Evolutionary conservation across 139 green algal genomes (phyloP).

Genomic region (Tetradesmus lagerheimii): DNA sequence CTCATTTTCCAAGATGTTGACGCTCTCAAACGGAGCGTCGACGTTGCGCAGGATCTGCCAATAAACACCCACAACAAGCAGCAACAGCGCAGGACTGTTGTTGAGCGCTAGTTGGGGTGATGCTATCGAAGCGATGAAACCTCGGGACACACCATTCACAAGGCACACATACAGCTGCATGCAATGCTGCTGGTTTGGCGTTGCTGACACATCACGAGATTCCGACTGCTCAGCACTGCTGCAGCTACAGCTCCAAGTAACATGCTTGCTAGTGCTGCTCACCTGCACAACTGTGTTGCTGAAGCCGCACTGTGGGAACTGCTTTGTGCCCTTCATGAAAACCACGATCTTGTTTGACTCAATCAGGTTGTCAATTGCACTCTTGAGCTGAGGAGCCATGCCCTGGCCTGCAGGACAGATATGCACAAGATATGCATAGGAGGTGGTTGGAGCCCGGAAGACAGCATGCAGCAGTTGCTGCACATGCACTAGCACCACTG

Average conservation of each 20-base stretch:
- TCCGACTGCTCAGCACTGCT: not conserved
- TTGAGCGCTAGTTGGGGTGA: no score
- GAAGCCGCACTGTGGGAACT: slow-evolving; percentile 97
- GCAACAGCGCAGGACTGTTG: not conserved
- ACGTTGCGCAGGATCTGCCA: slow-evolving; percentile 87
- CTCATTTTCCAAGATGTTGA: slow-evolving; percentile 97
- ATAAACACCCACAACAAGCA: not conserved
- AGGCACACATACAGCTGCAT: not conserved
- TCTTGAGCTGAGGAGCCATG: slow-evolving; percentile 76
- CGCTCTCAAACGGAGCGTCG: slow-evolving; percentile 78
- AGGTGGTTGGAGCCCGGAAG: not conserved
- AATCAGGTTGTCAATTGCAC: slow-evolving; percentile 82
- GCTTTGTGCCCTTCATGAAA: slow-evolving; percentile 94
- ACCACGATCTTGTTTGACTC: slow-evolving; percentile 85
- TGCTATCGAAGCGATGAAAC: no score
- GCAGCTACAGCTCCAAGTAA: not conserved
- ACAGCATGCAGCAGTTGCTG: not conserved
- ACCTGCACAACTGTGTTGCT: slow-evolving; percentile 90
- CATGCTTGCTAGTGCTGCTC: not conserved
- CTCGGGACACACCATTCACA: no score
- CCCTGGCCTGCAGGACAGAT: slow-evolving; percentile 47
- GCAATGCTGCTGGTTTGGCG: no score
- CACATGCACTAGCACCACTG: not conserved
- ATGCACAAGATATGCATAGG: not conserved
- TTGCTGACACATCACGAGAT: no score